A percentile compares a stretch with the other conserved stretches of the same genome.
These are phyloP conservation scores for Trichodelitschia bisporula DNA, from an alignment of 495 filamentous ascomycete genomes.

Conservation along the genomic window DNA sequence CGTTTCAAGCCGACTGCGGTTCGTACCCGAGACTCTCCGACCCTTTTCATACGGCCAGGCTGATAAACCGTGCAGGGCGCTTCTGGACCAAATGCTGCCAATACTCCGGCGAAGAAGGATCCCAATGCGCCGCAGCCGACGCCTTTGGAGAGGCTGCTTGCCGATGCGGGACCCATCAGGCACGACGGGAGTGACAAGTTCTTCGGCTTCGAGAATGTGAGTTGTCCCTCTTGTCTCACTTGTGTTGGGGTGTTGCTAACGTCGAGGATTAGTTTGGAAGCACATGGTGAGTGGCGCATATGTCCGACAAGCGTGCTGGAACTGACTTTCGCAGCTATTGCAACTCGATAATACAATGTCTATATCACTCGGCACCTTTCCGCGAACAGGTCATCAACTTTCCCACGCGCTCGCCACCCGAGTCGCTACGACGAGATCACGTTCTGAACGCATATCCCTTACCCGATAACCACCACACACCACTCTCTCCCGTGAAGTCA, in stretches of 20 bases:
- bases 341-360: constrained; percentile 91
- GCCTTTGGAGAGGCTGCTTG: constrained; percentile 60
- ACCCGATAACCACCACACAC: too few relatives aligned
- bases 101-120: constrained; percentile 48
- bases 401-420: constrained; percentile 37
- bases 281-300: constrained; percentile 45
- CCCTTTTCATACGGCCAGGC: too few relatives aligned
- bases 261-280: constrained; percentile 98
- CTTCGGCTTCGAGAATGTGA: constrained; percentile 94
- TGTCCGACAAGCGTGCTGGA: not conserved
- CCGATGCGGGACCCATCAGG: constrained; percentile 53
- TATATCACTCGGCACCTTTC: constrained; percentile 88
- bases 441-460: too few relatives aligned
- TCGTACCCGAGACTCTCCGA: too few relatives aligned
- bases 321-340: constrained; percentile 41
- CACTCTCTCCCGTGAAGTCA: too few relatives aligned
- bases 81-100: too few relatives aligned
- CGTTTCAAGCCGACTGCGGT: too few relatives aligned
- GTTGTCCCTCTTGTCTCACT: constrained; percentile 11
- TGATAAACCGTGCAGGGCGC: too few relatives aligned
- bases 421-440: too few relatives aligned
- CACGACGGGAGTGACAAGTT: constrained; percentile 92
- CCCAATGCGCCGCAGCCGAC: constrained; percentile 39
- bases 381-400: constrained; percentile 89
- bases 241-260: too few relatives aligned